These are phyloP conservation scores for Aspergillus hiratsukae DNA, from an alignment of 2,329 filamentous ascomycete genomes.

Conservation along the genomic window DNA sequence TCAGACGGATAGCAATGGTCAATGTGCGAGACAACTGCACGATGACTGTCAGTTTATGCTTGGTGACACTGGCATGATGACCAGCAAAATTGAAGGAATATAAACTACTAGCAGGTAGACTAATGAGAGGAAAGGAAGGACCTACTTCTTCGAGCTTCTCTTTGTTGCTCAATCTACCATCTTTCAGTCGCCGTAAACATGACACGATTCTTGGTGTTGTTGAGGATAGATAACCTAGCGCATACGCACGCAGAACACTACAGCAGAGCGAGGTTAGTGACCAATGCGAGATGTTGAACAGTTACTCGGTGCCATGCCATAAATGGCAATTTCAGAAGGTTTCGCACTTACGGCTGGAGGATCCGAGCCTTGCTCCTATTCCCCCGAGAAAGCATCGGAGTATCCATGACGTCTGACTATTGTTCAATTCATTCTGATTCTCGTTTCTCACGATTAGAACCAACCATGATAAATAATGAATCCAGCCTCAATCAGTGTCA, in stretches of 20 bases:
- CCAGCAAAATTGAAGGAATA: neutral
- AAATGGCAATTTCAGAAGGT: neutral
- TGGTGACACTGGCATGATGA: neutral
- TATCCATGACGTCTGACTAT: conserved; percentile 23
- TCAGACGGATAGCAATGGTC: conserved; percentile 36
- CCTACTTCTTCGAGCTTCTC: conserved; percentile 37
- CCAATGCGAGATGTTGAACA: neutral
- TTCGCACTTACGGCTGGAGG: conserved; percentile 33
- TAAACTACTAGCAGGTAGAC: neutral
- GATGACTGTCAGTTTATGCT: conserved; percentile 16
- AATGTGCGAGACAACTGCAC: conserved; percentile 38
- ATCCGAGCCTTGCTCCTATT: conserved; percentile 20
- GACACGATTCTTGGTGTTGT: conserved; percentile 44
- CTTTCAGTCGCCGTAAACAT: conserved; percentile 32
- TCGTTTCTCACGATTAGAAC: conserved; percentile 7
- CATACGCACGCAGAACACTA: conserved; percentile 45
- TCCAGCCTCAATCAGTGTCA: neutral
- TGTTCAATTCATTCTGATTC: conserved; percentile 23
- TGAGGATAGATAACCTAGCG: conserved; percentile 45
- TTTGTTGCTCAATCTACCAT: conserved; percentile 26
- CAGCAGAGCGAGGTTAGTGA: conserved; percentile 2
- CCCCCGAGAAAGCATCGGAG: conserved; percentile 18
- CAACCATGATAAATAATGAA: conserved; percentile 9
- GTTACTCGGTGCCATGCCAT: neutral
- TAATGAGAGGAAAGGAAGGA: neutral